phyloP scores from a whole-genome alignment of 768 basidiomycete genomes.

The Agaricus subrufescens region DNA sequence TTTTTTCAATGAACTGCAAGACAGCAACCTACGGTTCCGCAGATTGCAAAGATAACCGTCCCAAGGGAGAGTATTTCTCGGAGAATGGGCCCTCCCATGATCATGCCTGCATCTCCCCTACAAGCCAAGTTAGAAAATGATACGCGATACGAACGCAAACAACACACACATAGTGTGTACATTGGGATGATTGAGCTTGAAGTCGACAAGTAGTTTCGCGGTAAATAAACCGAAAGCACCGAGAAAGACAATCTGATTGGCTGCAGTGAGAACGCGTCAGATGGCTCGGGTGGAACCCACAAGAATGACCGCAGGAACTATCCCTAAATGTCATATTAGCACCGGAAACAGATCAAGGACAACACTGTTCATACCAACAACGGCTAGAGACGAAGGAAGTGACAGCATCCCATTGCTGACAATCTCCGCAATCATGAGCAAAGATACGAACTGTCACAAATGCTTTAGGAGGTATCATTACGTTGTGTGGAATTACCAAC shows the following conservation, averaged over 20 bases:
- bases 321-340: constrained; percentile 25
- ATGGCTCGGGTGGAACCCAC: neutral
- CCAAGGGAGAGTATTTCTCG: constrained; percentile 41
- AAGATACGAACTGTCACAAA: constrained; percentile 34
- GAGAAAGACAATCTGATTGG: constrained; percentile 38
- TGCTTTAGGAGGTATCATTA: neutral
- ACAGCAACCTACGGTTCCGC: constrained; percentile 30
- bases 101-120: constrained; percentile 47
- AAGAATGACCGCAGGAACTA: constrained; percentile 46
- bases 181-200: constrained; percentile 50
- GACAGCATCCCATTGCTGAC: constrained; percentile 55
- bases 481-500: constrained; percentile 15
- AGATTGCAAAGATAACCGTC: constrained; percentile 49
- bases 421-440: constrained; percentile 55
- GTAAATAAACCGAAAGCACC: constrained; percentile 47
- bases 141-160: neutral
- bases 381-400: constrained; percentile 45
- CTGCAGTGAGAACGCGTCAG: neutral
- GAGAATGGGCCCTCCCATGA: constrained; percentile 42
- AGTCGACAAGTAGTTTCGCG: constrained; percentile 49
- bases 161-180: constrained; percentile 44
- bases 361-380: constrained; percentile 32
- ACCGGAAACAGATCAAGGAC: neutral
- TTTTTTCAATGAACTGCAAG: neutral
- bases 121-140: neutral